Conservation (phyloP, 2,329 filamentous ascomycete species). For the Nemania sp. region DNA sequence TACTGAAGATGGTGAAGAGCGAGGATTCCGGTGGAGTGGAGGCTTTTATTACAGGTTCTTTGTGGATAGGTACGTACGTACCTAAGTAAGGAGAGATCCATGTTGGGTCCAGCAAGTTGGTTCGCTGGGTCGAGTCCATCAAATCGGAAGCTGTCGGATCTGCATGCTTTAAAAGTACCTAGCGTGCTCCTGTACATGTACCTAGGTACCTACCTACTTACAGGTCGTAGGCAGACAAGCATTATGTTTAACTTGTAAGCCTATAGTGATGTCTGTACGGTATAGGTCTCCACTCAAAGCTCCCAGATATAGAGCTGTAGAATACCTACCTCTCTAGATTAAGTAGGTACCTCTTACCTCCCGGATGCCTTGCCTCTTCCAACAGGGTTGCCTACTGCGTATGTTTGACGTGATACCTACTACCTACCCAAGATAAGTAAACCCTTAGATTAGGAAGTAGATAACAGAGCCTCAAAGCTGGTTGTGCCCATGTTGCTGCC, state of each 20-base stretch:
- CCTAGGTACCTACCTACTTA: too few species aligned
- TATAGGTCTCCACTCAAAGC: constrained; percentile 19
- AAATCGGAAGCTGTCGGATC: constrained; percentile 14
- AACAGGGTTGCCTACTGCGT: too few species aligned
- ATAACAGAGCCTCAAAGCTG: constrained; percentile 11
- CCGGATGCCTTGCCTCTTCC: too few species aligned
- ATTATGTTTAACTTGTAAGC: background rate
- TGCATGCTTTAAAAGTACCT: background rate
- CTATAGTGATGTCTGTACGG: background rate
- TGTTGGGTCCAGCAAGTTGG: background rate
- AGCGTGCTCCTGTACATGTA: too few species aligned
- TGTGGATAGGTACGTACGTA: background rate
- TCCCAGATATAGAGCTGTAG: constrained; percentile 3
- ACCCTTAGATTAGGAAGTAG: too few species aligned
- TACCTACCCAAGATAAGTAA: too few species aligned
- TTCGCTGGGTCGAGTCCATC: background rate
- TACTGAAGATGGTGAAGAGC: background rate
- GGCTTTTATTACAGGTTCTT: background rate
- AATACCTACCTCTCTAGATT: constrained; percentile 7
- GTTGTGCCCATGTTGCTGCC: background rate
- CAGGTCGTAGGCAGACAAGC: too few species aligned
- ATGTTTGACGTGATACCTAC: constrained; percentile 4
- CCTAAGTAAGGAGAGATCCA: background rate
- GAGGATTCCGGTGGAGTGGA: background rate
- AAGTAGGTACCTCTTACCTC: too few species aligned